Base-by-base conservation (phyloP, 768 basidiomycete genomes). In the Cubamyces lactineus region DNA sequence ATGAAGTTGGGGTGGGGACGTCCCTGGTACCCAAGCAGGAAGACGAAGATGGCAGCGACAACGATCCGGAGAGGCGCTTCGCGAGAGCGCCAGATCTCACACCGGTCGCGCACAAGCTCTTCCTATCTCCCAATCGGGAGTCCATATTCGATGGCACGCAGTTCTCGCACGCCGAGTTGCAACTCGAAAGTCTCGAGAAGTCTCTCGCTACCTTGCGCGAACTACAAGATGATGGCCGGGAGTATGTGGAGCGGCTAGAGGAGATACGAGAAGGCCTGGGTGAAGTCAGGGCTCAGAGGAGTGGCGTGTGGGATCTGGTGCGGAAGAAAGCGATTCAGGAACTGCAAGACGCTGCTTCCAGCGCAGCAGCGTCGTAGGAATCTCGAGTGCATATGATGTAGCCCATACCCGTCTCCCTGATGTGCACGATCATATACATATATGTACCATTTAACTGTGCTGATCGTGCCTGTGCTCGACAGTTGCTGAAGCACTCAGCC, bases 201-300 rank as follows among this genome's bases (percentile, higher is more conserved):
- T 86, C 88, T 15, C 67, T 94, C 40, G 84, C 87, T 16, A 81
- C 84, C 2, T 74, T 94, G 54, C 84, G 89, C 53, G 93, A 95
- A 66, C 77, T 95, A 21, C 88, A 91, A 66, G 93, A 94, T 69
- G 93, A 95, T 67, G 89, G 89, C 5, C 80, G 91, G 47, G 93
- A 94, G 73, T 95, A 94, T 70, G 86, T 89, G 5, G 92, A 94
- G 69, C 83, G 92, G 26, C 74, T 95, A 56, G 84, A 90, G 68
- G 93, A 95, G 72, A 91, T 95, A 56, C 76, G 93, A 55, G 91
- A 94, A 66, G 85, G 86, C 2, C 72, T 94, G 57, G 93, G 93
- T 5, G 87, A 90, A 66, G 83, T 89, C 30, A 78, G 86, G 57
- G 82, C 82, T 2, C 90, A 92, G 70, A 79, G 92, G 57, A 82